Conservation (phyloP, 2,329 filamentous ascomycete species). For the Peltaster fructicola region DNA sequence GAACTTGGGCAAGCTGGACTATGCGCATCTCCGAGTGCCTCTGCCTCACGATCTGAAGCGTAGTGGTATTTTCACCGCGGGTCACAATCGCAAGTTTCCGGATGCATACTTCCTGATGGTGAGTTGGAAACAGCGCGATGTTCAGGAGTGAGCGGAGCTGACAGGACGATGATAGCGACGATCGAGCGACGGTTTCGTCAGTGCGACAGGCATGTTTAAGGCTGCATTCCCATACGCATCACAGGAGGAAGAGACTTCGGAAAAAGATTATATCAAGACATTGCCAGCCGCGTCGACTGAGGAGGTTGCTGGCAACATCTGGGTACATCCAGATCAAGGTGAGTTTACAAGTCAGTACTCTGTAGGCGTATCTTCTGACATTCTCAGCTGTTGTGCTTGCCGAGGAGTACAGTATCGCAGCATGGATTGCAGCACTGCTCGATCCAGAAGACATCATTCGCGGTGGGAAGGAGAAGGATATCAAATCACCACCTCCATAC, state of each 20-base stretch:
- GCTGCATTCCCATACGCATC: constrained; percentile 60
- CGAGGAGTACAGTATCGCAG: constrained; percentile 66
- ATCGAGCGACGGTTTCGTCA: constrained; percentile 68
- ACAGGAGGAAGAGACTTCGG: constrained; percentile 51
- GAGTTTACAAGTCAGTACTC: constrained; percentile 11
- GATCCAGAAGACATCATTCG: constrained; percentile 67
- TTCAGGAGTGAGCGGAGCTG: constrained; percentile 3
- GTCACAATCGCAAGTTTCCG: constrained; percentile 42
- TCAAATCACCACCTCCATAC: constrained; percentile 67
- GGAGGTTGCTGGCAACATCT: constrained; percentile 91
- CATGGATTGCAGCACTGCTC: constrained; percentile 84
- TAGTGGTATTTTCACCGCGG: constrained; percentile 81
- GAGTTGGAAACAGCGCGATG: constrained; percentile 17
- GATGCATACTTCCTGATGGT: constrained; percentile 94
- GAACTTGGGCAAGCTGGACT: constrained; percentile 75
- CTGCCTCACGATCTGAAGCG: constrained; percentile 72
- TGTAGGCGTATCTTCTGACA: constrained; percentile 4
- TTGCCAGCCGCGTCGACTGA: constrained; percentile 67
- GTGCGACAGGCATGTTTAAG: constrained; percentile 84
- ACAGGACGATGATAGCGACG: constrained; percentile 39
- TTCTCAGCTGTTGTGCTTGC: constrained; percentile 58
- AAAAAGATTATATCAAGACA: constrained; percentile 72
- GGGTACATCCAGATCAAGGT: constrained; percentile 70
- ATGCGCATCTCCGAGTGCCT: constrained; percentile 84
- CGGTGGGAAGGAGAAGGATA: constrained; percentile 49